Evolutionary conservation across 495 filamentous ascomycete genomes (phyloP).

Genomic region (Aspergillus homomorphus): DNA sequence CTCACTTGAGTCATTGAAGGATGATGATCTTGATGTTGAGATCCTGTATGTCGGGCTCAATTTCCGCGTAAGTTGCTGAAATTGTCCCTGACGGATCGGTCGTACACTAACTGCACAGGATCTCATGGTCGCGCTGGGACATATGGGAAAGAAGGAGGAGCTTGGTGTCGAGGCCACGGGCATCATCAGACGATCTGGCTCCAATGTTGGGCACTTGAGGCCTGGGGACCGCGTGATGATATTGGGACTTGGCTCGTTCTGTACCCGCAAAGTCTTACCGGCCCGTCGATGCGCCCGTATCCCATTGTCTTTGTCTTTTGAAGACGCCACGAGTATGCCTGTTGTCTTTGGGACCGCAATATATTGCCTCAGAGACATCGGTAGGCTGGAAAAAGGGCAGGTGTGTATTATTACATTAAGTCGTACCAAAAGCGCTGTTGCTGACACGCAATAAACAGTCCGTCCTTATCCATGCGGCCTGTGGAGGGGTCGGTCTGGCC

Average conservation of each 20-base stretch:
- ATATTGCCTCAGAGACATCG: slow-evolving; percentile 12
- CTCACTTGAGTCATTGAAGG: neutral
- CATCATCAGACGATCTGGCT: slow-evolving; percentile 38
- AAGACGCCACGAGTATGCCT: slow-evolving; percentile 28
- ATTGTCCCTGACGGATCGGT: neutral
- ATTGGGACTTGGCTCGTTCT: slow-evolving; percentile 7
- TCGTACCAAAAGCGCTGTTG: neutral
- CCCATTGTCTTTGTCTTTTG: slow-evolving; percentile 23
- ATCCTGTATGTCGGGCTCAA: slow-evolving; percentile 41
- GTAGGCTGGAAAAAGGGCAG: slow-evolving; percentile 19
- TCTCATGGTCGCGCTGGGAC: slow-evolving; percentile 33
- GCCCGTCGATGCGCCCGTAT: slow-evolving; percentile 20
- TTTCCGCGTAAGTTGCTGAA: slow-evolving; percentile 30
- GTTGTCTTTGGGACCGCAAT: slow-evolving; percentile 27
- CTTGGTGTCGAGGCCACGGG: slow-evolving; percentile 36
- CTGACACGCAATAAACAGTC: slow-evolving; percentile 4
- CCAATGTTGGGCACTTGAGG: slow-evolving; percentile 29
- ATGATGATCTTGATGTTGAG: slow-evolving; percentile 8
- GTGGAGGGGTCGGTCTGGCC: slow-evolving; percentile 27
- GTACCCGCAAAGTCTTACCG: slow-evolving; percentile 14
- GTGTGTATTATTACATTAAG: neutral
- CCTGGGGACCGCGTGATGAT: slow-evolving; percentile 40
- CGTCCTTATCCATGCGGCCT: slow-evolving; percentile 26
- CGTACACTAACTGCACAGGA: slow-evolving; percentile 26
- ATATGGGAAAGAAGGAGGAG: slow-evolving; percentile 19